Evolutionary conservation across 768 basidiomycete genomes (phyloP), one percentile per base, ranked within the genome.

Genomic region (Auriscalpium vulgare): DNA sequence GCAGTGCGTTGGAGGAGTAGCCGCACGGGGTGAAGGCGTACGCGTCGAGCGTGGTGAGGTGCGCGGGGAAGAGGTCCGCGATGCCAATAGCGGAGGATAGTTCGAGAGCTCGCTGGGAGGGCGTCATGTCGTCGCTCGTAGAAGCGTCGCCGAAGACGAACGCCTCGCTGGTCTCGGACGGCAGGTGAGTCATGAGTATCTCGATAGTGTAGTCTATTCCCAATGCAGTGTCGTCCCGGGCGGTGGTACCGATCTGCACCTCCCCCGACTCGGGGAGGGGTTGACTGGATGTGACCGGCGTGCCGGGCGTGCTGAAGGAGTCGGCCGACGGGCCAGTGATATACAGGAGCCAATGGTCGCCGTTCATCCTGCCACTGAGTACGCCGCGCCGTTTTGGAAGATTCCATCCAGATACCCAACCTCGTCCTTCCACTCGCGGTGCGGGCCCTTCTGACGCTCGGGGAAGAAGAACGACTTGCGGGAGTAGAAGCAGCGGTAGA

Each of bases 391-490:
- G 68, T 82, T 81, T 63, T 79, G 78, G 70, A 99, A 98, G 59
- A 95, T 85, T 59, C 82, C 81, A 67, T 99, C 95, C 51, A 99
- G 78, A 67, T 84, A 98, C 56, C 84, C 82, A 65, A 98, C 88
- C 73, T 99, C 97, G 55, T 89, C 81, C 57, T 83, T 83, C 97
- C 97, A 99, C 65, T 93, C 90, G 55, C 83, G 78, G 72, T 99
- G 97, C 14, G 94, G 95, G 4, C 93, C 95, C 19, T 75, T 74
- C 68, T 99, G 97, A 21, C 90, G 84, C 69, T 99, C 97, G 8
- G 97, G 97, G 71, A 97, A 99, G 89, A 98, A 97, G 81, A 98
- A 99, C 8, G 89, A 88, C 73, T 98, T 99, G 63, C 95, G 86
- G 44, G 94, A 97, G 75, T 98, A 99, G 77, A 98, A 99, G 71